phyloP scores from a whole-genome alignment of 345 rosid species.

The Citrus unshiu region DNA sequence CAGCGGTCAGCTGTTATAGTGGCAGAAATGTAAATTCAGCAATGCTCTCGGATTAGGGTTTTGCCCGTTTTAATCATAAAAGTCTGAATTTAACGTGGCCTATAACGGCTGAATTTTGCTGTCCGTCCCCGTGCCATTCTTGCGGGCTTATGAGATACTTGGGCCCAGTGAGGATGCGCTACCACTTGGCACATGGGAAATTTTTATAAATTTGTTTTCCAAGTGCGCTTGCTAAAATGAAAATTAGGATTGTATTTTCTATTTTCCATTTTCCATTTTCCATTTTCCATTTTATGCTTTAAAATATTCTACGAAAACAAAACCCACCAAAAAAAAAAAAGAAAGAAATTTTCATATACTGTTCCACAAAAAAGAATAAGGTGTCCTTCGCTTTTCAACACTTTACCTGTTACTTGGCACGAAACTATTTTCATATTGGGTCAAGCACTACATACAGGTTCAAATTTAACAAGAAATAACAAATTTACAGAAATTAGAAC shows the following conservation, averaged over 20 bases:
- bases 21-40: slow-evolving; percentile 17
- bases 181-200: no score
- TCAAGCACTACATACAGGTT: neutral
- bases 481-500: neutral
- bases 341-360: no score
- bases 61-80: neutral
- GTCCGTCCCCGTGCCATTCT: neutral
- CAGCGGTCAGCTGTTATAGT: neutral
- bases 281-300: no score
- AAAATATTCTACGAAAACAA: neutral
- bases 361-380: no score
- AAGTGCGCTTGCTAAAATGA: neutral
- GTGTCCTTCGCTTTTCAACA: no score
- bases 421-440: neutral
- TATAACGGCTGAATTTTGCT: neutral
- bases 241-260: no score
- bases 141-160: neutral
- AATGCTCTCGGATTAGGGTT: neutral
- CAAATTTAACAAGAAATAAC: neutral
- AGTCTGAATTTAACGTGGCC: neutral
- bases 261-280: no score
- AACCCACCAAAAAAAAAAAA: no score
- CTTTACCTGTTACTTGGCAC: neutral
- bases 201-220: neutral
- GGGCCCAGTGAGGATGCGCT: neutral